These are phyloP conservation scores for Lentithecium fluviatile DNA, from an alignment of 495 filamentous ascomycete genomes.

Conservation along the genomic window DNA sequence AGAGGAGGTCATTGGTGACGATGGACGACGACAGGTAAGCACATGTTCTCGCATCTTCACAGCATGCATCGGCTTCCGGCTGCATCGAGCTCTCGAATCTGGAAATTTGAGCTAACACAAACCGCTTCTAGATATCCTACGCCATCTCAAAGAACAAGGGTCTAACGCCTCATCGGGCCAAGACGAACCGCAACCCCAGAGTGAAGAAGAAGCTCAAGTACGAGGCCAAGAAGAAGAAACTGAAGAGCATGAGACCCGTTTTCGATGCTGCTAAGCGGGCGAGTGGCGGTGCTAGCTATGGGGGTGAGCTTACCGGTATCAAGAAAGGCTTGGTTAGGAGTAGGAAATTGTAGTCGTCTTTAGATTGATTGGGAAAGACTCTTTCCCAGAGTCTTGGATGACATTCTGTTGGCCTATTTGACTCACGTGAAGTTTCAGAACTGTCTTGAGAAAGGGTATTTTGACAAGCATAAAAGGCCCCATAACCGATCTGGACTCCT, in stretches of 20 bases:
- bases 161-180: conserved; percentile 80
- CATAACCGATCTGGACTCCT: too few relatives aligned
- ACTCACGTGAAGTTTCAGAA: too few relatives aligned
- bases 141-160: conserved; percentile 97
- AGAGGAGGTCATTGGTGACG: conserved; percentile 61
- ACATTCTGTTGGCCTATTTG: too few relatives aligned
- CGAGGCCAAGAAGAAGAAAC: conserved; percentile 92
- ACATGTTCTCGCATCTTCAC: too few relatives aligned
- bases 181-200: conserved; percentile 88
- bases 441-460: too few relatives aligned
- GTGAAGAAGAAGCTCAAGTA: conserved; percentile 97
- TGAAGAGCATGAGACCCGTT: conserved; percentile 73
- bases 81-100: too few relatives aligned
- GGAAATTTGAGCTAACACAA: too few relatives aligned
- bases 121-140: conserved; percentile 65
- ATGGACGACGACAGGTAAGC: conserved; percentile 67
- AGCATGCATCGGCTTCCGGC: too few relatives aligned
- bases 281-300: conserved; percentile 77
- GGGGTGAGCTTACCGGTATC: conserved; percentile 91
- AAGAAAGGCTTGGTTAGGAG: conserved; percentile 91
- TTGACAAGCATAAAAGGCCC: too few relatives aligned
- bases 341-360: conserved; percentile 66
- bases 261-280: conserved; percentile 77
- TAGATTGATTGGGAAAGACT: neutral
- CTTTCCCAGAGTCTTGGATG: too few relatives aligned